phyloP scores from a whole-genome alignment of 345 rosid genomes.

The Brassica napus region DNA sequence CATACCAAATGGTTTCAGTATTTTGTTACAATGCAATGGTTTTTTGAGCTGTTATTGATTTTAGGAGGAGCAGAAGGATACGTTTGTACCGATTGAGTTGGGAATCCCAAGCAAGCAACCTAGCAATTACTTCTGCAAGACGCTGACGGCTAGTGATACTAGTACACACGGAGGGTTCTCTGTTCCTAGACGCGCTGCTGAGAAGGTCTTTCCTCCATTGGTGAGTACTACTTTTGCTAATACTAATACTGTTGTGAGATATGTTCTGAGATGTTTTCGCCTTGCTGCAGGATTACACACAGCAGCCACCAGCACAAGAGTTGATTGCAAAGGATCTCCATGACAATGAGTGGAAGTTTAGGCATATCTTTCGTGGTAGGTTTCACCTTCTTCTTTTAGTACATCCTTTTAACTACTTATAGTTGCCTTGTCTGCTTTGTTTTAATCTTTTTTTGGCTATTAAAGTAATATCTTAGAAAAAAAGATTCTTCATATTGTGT shows the following conservation, averaged over 20 bases:
- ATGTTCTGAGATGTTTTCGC: background rate
- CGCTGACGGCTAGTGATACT: constrained; percentile 58
- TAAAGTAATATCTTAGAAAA: background rate
- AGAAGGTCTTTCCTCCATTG: constrained; percentile 72
- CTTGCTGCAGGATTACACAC: constrained; percentile 35
- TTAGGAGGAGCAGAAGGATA: constrained; percentile 56
- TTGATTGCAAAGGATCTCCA: constrained; percentile 46
- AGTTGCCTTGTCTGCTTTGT: background rate
- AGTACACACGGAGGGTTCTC: constrained; percentile 80
- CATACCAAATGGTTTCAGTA: constrained; percentile 10
- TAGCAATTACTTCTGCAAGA: constrained; percentile 55
- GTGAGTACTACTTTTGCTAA: constrained; percentile 34
- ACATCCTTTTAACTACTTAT: background rate
- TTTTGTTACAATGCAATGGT: background rate
- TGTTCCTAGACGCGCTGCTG: constrained; percentile 75
- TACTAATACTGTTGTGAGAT: background rate
- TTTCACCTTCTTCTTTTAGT: constrained; percentile 1
- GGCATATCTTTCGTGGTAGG: constrained; percentile 47
- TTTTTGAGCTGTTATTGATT: background rate
- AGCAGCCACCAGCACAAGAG: constrained; percentile 43
- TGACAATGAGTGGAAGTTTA: constrained; percentile 48
- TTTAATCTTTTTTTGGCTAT: background rate
- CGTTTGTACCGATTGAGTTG: constrained; percentile 50
- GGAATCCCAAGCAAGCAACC: constrained; percentile 57
- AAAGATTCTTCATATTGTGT: background rate